phyloP scores from a whole-genome alignment of 2,329 filamentous ascomycete genomes.

The Aspergillus fumigatiaffinis region DNA sequence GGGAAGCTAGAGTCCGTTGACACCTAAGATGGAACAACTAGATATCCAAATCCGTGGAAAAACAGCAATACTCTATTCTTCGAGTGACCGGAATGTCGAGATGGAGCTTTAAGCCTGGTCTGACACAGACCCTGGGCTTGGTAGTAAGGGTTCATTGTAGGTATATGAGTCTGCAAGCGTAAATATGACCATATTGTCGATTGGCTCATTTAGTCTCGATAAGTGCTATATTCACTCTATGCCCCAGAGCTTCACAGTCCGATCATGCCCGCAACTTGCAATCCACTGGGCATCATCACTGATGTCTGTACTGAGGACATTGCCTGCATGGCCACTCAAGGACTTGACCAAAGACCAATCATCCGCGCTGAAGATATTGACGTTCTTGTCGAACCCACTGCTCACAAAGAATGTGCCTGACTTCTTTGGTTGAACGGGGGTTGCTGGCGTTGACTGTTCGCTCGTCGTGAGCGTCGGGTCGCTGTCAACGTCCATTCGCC shows the following conservation, averaged over 20 bases:
- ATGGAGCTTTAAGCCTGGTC: not conserved
- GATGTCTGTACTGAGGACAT: constrained; percentile 86
- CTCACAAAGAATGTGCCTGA: constrained; percentile 88
- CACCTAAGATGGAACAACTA: not conserved
- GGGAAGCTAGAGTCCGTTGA: not conserved
- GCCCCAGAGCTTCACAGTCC: constrained; percentile 94
- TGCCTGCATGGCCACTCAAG: constrained; percentile 84
- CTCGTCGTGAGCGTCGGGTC: constrained; percentile 9
- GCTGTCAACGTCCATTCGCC: constrained; percentile 42
- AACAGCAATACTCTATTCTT: not conserved
- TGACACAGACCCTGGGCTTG: too few relatives aligned
- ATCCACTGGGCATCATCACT: constrained; percentile 87
- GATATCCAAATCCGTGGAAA: not conserved
- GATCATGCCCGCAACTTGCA: constrained; percentile 87
- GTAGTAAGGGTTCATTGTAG: not conserved
- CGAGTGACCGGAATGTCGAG: not conserved
- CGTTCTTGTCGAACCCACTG: constrained; percentile 87
- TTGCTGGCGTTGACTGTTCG: constrained; percentile 16
- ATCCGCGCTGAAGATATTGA: constrained; percentile 94
- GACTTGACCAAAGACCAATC: constrained; percentile 91
- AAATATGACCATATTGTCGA: not conserved
- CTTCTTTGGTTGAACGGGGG: constrained; percentile 66
- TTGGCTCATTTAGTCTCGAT: not conserved
- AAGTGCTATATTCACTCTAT: constrained; percentile 63
- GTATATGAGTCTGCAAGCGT: not conserved